Percentiles rank a stretch among this genome's conserved stretches.
Conservation (phyloP, 2,329 filamentous ascomycete species). For the Alternaria rosae region DNA sequence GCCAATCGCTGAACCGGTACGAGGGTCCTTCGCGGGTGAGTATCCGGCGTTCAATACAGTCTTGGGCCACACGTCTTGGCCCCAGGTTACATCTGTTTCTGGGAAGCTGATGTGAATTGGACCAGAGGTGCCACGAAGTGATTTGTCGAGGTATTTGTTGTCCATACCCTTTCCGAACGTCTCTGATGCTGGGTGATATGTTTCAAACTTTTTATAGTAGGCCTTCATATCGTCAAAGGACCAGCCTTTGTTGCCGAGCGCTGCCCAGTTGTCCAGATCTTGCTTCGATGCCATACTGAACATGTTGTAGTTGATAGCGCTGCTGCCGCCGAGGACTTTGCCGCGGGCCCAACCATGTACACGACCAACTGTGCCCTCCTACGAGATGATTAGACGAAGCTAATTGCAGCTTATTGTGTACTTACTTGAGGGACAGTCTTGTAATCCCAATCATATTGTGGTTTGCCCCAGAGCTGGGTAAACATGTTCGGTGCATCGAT, state of each 20-base stretch:
- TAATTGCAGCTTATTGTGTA: background rate
- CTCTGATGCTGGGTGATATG: constrained; percentile 36
- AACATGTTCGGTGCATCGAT: constrained; percentile 42
- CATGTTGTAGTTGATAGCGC: constrained; percentile 48
- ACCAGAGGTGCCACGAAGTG: constrained; percentile 32
- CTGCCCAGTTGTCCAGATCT: constrained; percentile 51
- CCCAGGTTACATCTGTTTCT: constrained; percentile 28
- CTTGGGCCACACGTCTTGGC: constrained; percentile 38
- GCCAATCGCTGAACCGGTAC: constrained; percentile 38
- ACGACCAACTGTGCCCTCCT: constrained; percentile 32
- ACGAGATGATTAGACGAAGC: constrained; percentile 6
- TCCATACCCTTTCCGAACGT: constrained; percentile 27
- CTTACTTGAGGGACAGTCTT: constrained; percentile 42
- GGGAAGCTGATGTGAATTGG: constrained; percentile 38
- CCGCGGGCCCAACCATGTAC: constrained; percentile 39
- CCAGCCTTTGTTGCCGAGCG: constrained; percentile 51
- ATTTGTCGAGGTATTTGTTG: constrained; percentile 35
- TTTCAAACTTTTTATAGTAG: constrained; percentile 50
- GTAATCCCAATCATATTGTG: constrained; percentile 43
- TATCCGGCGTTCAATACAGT: constrained; percentile 37
- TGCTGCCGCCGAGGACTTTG: constrained; percentile 49
- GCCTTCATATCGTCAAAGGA: constrained; percentile 43
- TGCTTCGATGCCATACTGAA: constrained; percentile 37
- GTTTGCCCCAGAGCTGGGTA: constrained; percentile 33
- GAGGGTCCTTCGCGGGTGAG: constrained; percentile 30